Evolutionary conservation across 2,329 filamentous ascomycete genomes (phyloP).

Genomic region (Thielaviopsis ethacetica): DNA sequence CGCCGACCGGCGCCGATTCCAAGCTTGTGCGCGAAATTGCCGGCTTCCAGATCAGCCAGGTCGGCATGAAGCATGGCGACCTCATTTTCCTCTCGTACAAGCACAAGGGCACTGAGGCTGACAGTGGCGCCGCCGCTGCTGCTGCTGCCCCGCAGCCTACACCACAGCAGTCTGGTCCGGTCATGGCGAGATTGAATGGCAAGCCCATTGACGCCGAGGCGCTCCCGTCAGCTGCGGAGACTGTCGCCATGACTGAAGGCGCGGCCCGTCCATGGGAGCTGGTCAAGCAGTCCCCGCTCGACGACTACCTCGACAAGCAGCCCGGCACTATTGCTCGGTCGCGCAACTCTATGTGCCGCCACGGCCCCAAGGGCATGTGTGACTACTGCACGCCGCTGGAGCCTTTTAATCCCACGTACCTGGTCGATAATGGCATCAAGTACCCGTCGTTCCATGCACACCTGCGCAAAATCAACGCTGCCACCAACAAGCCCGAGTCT

Average conservation of each 20-base stretch:
- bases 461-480: slow-evolving; percentile 84
- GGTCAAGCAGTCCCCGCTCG: slow-evolving; percentile 72
- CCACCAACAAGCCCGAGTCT: slow-evolving; percentile 89
- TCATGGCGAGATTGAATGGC: slow-evolving; percentile 60
- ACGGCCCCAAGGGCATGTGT: slow-evolving; percentile 96
- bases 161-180: slow-evolving; percentile 16
- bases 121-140: slow-evolving; percentile 16
- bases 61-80: slow-evolving; percentile 65
- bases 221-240: slow-evolving; percentile 51
- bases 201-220: slow-evolving; percentile 55
- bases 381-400: slow-evolving; percentile 97
- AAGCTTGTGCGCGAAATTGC: slow-evolving; percentile 43
- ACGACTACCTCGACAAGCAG: slow-evolving; percentile 70
- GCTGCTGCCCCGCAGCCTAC: slow-evolving; percentile 14
- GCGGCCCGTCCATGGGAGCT: slow-evolving; percentile 55
- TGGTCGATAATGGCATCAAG: slow-evolving; percentile 95
- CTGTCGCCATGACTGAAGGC: slow-evolving; percentile 41
- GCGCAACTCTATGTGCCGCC: slow-evolving; percentile 82
- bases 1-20: slow-evolving; percentile 39
- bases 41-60: slow-evolving; percentile 37
- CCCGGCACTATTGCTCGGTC: slow-evolving; percentile 77
- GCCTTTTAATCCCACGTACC: slow-evolving; percentile 76
- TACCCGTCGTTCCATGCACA: slow-evolving; percentile 93
- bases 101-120: slow-evolving; percentile 25
- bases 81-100: slow-evolving; percentile 76